phyloP scores from a whole-genome alignment of 345 rosid species.

The Noccaea bulbosa region DNA sequence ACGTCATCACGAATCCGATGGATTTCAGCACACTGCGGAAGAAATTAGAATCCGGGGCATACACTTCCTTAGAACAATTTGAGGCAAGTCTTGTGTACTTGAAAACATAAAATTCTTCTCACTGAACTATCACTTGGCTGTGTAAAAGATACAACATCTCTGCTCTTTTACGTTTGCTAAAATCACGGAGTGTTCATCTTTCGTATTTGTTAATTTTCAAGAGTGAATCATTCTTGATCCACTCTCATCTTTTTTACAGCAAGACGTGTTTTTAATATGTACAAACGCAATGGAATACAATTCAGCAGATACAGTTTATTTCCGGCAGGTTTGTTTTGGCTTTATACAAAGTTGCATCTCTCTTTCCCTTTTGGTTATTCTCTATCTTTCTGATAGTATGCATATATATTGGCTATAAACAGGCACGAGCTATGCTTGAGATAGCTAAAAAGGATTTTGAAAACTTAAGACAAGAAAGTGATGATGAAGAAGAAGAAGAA shows the following conservation, averaged over 20 bases:
- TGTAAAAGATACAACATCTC: neutral
- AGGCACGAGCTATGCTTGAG: constrained; percentile 92
- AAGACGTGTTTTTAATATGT: constrained; percentile 73
- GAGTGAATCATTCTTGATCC: constrained; percentile 2
- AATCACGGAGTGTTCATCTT: neutral
- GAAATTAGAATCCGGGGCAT: constrained; percentile 63
- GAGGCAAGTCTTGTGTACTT: constrained; percentile 59
- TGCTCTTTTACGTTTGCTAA: neutral
- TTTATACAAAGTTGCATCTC: neutral
- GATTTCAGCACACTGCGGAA: constrained; percentile 76
- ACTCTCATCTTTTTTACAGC: constrained; percentile 46
- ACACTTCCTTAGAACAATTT: constrained; percentile 70
- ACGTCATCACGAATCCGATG: constrained; percentile 80
- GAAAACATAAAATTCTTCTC: constrained; percentile 1
- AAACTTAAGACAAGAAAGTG: constrained; percentile 83
- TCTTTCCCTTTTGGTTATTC: neutral
- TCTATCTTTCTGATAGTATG: neutral
- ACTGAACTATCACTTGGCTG: neutral
- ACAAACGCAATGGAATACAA: constrained; percentile 95
- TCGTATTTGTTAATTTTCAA: neutral
- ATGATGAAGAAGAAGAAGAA: constrained; percentile 54
- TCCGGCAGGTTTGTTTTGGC: constrained; percentile 62
- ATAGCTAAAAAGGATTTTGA: constrained; percentile 79
- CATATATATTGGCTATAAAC: constrained; percentile 13
- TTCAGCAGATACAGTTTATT: constrained; percentile 76